phyloP scores from a whole-genome alignment of 1,284 basidiomycete genomes.

The Ustilago tritici region DNA sequence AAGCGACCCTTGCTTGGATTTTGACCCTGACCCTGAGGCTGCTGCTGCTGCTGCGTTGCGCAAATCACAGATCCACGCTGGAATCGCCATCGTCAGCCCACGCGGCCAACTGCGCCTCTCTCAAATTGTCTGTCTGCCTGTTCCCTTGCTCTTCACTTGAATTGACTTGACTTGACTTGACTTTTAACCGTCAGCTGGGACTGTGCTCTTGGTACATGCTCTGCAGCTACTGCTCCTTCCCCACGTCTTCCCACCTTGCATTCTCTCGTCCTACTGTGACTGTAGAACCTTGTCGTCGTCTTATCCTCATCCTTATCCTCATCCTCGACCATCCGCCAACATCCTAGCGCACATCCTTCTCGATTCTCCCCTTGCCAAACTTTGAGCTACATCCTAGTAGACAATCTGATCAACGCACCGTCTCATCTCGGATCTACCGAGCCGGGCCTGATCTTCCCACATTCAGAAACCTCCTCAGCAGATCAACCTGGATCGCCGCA shows the following conservation, averaged over 20 bases:
- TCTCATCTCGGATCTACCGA: not conserved
- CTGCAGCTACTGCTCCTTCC: not conserved
- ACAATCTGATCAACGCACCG: not conserved
- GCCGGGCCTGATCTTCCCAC: not conserved
- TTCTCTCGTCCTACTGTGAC: not conserved
- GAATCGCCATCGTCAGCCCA: constrained; percentile 8
- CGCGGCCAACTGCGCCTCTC: constrained; percentile 7
- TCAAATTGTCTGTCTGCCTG: not conserved
- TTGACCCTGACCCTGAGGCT: constrained; percentile 1
- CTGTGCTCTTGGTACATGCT: constrained; percentile 5
- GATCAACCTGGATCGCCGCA: not conserved
- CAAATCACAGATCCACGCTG: not conserved
- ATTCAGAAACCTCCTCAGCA: too few species aligned
- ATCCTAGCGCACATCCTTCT: not conserved
- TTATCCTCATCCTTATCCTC: not conserved
- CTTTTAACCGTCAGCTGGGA: not conserved
- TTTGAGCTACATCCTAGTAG: not conserved
- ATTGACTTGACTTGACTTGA: not conserved
- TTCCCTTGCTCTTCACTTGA: too few species aligned
- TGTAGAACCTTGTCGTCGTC: not conserved
- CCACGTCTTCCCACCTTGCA: not conserved
- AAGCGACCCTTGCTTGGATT: not conserved
- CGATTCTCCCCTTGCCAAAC: not conserved
- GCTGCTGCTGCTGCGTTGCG: not conserved
- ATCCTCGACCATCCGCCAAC: not conserved